Percentiles rank a stretch among this genome's conserved stretches.
phyloP scores from a whole-genome alignment of 2,329 filamentous ascomycete species.

The Fusarium kyushuense region DNA sequence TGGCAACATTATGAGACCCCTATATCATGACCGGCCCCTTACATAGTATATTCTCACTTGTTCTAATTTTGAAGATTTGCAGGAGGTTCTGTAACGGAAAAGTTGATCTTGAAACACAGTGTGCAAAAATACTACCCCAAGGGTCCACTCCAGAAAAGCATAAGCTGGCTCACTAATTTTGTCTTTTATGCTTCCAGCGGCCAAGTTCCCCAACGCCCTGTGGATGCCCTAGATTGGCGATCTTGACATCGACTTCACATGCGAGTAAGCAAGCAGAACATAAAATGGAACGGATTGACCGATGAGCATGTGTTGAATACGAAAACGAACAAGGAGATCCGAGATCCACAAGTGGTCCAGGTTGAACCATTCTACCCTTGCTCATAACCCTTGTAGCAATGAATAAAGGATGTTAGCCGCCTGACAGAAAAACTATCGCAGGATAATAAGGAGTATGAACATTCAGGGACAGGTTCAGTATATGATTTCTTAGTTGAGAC shows the following conservation, averaged over 20 bases:
- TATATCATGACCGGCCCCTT: background rate
- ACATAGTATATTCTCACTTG: constrained; percentile 8
- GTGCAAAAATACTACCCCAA: background rate
- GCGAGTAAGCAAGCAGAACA: constrained; percentile 15
- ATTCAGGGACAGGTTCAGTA: background rate
- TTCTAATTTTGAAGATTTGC: background rate
- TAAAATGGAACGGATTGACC: constrained; percentile 1
- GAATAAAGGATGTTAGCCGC: background rate
- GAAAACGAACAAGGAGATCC: constrained; percentile 23
- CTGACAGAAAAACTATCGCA: background rate
- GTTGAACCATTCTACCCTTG: constrained; percentile 5
- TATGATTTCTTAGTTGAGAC: background rate
- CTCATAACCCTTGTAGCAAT: constrained; percentile 2
- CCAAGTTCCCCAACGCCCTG: background rate
- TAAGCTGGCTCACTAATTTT: background rate
- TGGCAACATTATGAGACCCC: background rate
- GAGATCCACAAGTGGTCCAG: constrained; percentile 15
- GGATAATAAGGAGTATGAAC: background rate
- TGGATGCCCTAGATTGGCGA: constrained; percentile 3
- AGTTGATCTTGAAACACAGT: background rate
- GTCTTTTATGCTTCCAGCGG: background rate
- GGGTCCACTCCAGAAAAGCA: background rate
- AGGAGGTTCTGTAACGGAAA: background rate
- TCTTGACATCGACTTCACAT: constrained; percentile 15
- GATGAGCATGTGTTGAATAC: constrained; percentile 4